Evolutionary conservation across 495 filamentous ascomycete genomes (phyloP).

Genomic region (Cryomyces minteri): DNA sequence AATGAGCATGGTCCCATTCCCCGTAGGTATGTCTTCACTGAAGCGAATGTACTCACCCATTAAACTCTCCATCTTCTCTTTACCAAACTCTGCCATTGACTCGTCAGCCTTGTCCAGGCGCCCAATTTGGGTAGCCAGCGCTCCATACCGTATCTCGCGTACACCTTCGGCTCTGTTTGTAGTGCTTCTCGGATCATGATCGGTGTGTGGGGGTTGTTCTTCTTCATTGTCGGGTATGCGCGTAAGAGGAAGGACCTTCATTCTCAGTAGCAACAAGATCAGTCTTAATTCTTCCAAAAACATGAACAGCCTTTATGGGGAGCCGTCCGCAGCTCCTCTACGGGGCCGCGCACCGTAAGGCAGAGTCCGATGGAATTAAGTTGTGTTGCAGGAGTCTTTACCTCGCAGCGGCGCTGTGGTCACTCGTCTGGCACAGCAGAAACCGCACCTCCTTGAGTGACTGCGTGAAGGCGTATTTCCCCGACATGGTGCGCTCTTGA

Average conservation of each 20-base stretch:
- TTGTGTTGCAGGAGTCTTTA: conserved; percentile 16
- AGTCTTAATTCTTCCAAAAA: too few relatives aligned
- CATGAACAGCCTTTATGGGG: too few relatives aligned
- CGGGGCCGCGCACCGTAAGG: too few relatives aligned
- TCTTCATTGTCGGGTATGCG: conserved; percentile 98
- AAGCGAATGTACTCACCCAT: conserved; percentile 33
- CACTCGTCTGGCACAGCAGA: conserved; percentile 82
- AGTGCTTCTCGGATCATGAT: conserved; percentile 87
- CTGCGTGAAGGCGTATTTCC: conserved; percentile 80
- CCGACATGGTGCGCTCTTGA: conserved; percentile 44
- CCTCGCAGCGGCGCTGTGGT: conserved; percentile 75
- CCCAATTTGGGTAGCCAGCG: neutral
- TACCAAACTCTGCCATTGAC: conserved; percentile 49
- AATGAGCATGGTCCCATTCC: neutral
- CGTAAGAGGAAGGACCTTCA: conserved; percentile 74
- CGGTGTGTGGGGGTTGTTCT: conserved; percentile 86
- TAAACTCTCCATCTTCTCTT: conserved; percentile 73
- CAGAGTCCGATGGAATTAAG: neutral
- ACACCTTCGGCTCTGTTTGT: conserved; percentile 66
- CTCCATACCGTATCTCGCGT: conserved; percentile 76
- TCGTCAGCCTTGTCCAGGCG: neutral
- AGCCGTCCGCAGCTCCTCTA: too few relatives aligned
- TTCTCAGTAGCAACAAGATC: too few relatives aligned
- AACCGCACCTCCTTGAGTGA: conserved; percentile 90
- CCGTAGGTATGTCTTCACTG: neutral